Conservation (phyloP, 1,284 basidiomycete species). For the Tylopilus orsonianus region DNA sequence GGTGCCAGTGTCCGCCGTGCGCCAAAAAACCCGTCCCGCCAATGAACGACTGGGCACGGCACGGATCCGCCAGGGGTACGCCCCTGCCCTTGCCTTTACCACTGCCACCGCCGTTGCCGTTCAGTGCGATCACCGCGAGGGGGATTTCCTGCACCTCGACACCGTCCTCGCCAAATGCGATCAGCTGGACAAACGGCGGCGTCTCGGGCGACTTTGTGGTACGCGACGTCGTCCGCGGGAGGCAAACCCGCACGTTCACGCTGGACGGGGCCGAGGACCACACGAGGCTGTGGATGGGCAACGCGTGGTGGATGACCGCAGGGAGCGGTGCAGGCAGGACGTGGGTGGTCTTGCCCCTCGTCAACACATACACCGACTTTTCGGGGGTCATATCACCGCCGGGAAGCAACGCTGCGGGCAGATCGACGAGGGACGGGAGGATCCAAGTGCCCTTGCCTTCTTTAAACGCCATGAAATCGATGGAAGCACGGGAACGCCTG, state of each 20-base stretch:
- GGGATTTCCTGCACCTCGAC: slow-evolving; percentile 69
- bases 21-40: slow-evolving; percentile 65
- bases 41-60: slow-evolving; percentile 57
- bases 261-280: slow-evolving; percentile 62
- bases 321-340: slow-evolving; percentile 68
- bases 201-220: background rate
- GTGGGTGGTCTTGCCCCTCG: slow-evolving; percentile 67
- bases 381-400: slow-evolving; percentile 20
- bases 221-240: slow-evolving; percentile 22
- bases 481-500: slow-evolving; percentile 52
- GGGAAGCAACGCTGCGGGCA: slow-evolving; percentile 39
- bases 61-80: slow-evolving; percentile 51
- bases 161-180: slow-evolving; percentile 66
- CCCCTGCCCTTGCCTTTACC: slow-evolving; percentile 33
- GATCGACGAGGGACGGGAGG: slow-evolving; percentile 48
- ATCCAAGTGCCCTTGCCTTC: slow-evolving; percentile 55
- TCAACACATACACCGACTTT: slow-evolving; percentile 59
- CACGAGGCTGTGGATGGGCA: slow-evolving; percentile 52
- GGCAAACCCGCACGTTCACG: slow-evolving; percentile 52
- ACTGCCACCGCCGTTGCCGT: background rate
- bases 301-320: slow-evolving; percentile 41
- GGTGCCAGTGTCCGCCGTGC: slow-evolving; percentile 71
- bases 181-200: slow-evolving; percentile 58
- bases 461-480: slow-evolving; percentile 48
- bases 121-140: slow-evolving; percentile 33